Evolutionary conservation across 2,329 filamentous ascomycete genomes (phyloP).

Genomic region (Penicillium nordicum): DNA sequence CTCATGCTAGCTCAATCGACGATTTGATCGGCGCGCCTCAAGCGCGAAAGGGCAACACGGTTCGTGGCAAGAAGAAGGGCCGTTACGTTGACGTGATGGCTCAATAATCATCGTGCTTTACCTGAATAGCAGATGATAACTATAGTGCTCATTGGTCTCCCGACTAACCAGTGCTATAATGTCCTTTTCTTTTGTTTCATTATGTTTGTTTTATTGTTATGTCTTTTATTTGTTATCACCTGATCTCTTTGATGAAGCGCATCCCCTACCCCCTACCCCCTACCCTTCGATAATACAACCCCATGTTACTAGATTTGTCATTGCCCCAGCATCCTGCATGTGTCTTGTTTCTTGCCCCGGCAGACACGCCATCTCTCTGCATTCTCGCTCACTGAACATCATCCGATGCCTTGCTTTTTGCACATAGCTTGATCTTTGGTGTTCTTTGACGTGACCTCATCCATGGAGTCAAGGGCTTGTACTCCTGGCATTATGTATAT

Average conservation of each 20-base stretch:
- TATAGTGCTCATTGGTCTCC: not conserved
- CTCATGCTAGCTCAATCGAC: constrained; percentile 90
- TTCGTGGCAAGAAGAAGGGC: constrained; percentile 74
- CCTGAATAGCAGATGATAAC: not conserved
- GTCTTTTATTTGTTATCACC: constrained; percentile 6
- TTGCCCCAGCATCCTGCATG: constrained; percentile 23
- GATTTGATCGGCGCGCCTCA: constrained; percentile 76
- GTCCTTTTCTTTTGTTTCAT: constrained; percentile 24
- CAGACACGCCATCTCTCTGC: constrained; percentile 14
- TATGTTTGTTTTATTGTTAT: constrained; percentile 16
- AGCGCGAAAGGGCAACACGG: constrained; percentile 61
- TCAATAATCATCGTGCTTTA: constrained; percentile 43
- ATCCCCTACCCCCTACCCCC: not conserved
- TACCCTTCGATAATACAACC: constrained; percentile 4
- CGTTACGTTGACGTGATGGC: constrained; percentile 98
- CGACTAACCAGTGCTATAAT: constrained; percentile 14
- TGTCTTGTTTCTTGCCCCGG: constrained; percentile 9
- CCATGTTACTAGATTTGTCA: constrained; percentile 19
- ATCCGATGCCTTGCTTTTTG: constrained; percentile 15
- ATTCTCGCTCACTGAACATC: constrained; percentile 17
- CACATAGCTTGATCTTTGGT: constrained; percentile 24
- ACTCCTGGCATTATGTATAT: constrained; percentile 26
- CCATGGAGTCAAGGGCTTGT: constrained; percentile 16
- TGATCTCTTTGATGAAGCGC: constrained; percentile 8
- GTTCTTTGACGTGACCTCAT: constrained; percentile 17